Percentiles rank a stretch among this genome's conserved stretches.
Evolutionary conservation across 164 flowering plant species (phyloP).

Genomic region (Vitis amurensis): DNA sequence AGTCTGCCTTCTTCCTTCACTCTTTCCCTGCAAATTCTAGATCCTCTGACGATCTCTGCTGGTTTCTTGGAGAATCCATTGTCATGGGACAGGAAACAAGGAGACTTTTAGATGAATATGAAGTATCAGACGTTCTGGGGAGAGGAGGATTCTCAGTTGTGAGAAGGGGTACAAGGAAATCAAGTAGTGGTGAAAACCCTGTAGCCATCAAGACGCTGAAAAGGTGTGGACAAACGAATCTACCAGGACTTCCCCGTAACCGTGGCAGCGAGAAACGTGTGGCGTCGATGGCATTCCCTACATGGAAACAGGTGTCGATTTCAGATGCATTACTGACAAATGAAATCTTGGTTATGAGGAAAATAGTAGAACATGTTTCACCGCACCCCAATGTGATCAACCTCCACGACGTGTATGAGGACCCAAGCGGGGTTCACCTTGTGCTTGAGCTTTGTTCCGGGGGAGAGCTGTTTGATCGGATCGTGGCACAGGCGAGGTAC

Average conservation of each 20-base stretch:
- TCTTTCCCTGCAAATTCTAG: neutral
- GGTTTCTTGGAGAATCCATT: conserved; percentile 3
- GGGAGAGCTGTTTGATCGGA: conserved; percentile 78
- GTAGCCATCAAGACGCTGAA: conserved; percentile 78
- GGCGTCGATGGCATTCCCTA: conserved; percentile 20
- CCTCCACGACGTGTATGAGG: conserved; percentile 69
- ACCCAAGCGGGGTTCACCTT: conserved; percentile 58
- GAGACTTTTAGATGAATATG: conserved; percentile 54
- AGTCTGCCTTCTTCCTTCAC: neutral
- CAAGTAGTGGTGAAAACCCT: conserved; percentile 15
- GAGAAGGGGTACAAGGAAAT: conserved; percentile 45
- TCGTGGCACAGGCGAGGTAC: conserved; percentile 58
- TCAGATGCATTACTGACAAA: conserved; percentile 75
- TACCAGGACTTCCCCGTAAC: conserved; percentile 12
- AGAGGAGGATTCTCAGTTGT: conserved; percentile 79
- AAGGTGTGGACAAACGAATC: conserved; percentile 30
- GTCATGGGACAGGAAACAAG: conserved; percentile 51
- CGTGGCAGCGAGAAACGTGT: conserved; percentile 17
- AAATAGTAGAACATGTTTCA: conserved; percentile 66
- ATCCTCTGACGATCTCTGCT: neutral
- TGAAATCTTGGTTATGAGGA: conserved; percentile 70
- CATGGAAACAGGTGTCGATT: conserved; percentile 45
- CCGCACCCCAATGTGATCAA: conserved; percentile 73
- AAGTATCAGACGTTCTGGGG: conserved; percentile 52
- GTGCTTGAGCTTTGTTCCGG: conserved; percentile 76